Base-by-base conservation (phyloP, 164 flowering plant species). In the Litsea cubeba region DNA sequence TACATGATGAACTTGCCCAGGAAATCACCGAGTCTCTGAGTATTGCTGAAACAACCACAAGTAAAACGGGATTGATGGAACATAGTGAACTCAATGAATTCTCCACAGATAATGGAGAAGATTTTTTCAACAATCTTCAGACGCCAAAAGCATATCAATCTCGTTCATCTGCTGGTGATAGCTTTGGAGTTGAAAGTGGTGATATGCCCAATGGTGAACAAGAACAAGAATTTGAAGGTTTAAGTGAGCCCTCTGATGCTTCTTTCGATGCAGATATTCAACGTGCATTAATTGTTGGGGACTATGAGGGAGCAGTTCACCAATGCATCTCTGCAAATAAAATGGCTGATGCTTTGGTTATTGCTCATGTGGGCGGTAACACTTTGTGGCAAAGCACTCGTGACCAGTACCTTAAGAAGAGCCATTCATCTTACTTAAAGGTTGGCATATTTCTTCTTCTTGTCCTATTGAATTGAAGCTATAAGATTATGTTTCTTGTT, bases 311-410 rank as follows among this genome's bases (percentile, higher is more conserved):
- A 57, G 99, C 99, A 22, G 97, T 94, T 70, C 85, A 84, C n/a
- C 89, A 75, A 72, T 96, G 99, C 81, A 79, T 96, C 51, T 79
- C 97, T 74, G 92, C 87, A 69, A 87, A 90, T 79, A 91, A 84
- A 81, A 84, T 89, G 84, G 99, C 98, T 66, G 97, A 96, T 92
- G 99, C 99, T 79, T 84, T 96, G 82, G 92, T 96, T 76, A 96
- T 96, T 83, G 93, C 99, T 76, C 93, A 92, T 82, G 86, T 85
- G 71, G 97, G 98, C 75, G 95, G 94, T 77, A 71, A 86, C 70
- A 83, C 93, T 40, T 81, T 96, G 82, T 94, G 98, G 99, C 92
- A 92, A 76, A 87, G 83, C 76, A 96, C 98, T 66, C 93, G 97
- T 14, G 93, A 91, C 81, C 90, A 87, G 68, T 96, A 87, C 79